Evolutionary conservation across 2,329 filamentous ascomycete genomes (phyloP).

Genomic region (Penicillium sp.): DNA sequence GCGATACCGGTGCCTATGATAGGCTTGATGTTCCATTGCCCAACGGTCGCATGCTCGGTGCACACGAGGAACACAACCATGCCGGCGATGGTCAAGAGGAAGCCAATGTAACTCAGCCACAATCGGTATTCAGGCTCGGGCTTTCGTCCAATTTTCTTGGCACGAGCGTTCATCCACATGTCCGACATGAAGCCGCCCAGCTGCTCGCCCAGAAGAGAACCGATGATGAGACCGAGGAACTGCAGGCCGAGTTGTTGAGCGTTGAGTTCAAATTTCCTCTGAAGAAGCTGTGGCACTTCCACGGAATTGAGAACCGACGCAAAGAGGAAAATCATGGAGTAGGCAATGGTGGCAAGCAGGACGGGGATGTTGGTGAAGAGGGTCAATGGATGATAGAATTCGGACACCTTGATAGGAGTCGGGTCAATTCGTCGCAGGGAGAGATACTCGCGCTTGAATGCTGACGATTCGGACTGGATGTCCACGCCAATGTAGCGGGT

Average conservation of each 20-base stretch:
- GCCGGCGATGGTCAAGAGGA: conserved; percentile 47
- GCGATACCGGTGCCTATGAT: conserved; percentile 50
- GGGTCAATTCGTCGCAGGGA: conserved; percentile 47
- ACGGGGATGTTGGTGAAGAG: conserved; percentile 45
- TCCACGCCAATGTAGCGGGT: conserved; percentile 43
- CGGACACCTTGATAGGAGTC: conserved; percentile 41
- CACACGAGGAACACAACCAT: conserved; percentile 53
- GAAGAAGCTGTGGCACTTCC: conserved; percentile 55
- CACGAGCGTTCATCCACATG: conserved; percentile 48
- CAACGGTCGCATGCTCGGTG: conserved; percentile 39
- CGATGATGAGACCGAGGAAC: conserved; percentile 53
- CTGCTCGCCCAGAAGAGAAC: conserved; percentile 54
- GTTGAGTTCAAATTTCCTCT: conserved; percentile 51
- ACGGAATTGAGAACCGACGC: conserved; percentile 50
- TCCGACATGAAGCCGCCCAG: conserved; percentile 52
- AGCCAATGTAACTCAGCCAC: conserved; percentile 53
- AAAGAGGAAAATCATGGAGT: conserved; percentile 55
- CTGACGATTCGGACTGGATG: conserved; percentile 17
- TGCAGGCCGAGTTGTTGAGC: conserved; percentile 54
- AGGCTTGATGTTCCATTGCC: conserved; percentile 51
- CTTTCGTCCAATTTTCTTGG: conserved; percentile 29
- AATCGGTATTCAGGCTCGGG: conserved; percentile 49
- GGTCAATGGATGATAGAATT: conserved; percentile 49
- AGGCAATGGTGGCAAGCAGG: conserved; percentile 47
- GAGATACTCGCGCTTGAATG: conserved; percentile 42